Evolutionary conservation across 495 filamentous ascomycete genomes (phyloP).

Genomic region (Aspergillus saccharolyticus): DNA sequence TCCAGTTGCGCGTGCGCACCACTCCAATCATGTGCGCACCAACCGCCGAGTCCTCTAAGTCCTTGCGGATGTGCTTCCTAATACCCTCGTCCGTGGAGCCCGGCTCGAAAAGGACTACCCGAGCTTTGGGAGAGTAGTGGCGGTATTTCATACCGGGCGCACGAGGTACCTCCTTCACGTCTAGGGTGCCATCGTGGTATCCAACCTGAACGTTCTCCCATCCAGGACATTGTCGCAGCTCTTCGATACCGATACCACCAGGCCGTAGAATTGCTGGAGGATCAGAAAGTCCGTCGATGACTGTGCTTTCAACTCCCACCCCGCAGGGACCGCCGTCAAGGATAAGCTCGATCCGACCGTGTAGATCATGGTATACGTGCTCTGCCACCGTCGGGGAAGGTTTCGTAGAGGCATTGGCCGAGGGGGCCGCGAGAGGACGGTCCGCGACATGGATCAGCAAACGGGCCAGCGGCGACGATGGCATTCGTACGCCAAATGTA

Average conservation of each 20-base stretch:
- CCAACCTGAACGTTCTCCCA: conserved; percentile 74
- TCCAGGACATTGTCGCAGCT: conserved; percentile 64
- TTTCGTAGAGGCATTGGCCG: conserved; percentile 88
- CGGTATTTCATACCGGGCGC: conserved; percentile 99
- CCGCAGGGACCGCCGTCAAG: conserved; percentile 81
- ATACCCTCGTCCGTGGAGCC: conserved; percentile 31
- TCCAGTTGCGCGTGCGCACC: conserved; percentile 44
- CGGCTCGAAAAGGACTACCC: conserved; percentile 74
- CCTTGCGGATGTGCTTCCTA: conserved; percentile 30
- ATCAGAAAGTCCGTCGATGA: conserved; percentile 79
- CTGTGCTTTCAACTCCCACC: conserved; percentile 94
- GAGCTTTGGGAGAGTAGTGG: conserved; percentile 90
- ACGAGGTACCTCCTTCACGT: conserved; percentile 53
- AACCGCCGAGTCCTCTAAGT: conserved; percentile 33
- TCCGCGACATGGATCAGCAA: conserved; percentile 73
- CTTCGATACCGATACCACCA: conserved; percentile 85
- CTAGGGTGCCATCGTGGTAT: conserved; percentile 59
- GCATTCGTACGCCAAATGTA: conserved; percentile 90
- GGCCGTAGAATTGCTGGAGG: conserved; percentile 83
- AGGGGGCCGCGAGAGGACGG: conserved; percentile 85
- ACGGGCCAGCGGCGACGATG: conserved; percentile 74
- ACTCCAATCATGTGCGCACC: conserved; percentile 43
- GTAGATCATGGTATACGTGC: conserved; percentile 82
- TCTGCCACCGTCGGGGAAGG: conserved; percentile 84
- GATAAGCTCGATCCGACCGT: conserved; percentile 80